A percentile compares a stretch with the other conserved stretches of the same genome.
These are phyloP conservation scores for Aspergillus bridgeri DNA, from an alignment of 495 filamentous ascomycete genomes.

Conservation along the genomic window DNA sequence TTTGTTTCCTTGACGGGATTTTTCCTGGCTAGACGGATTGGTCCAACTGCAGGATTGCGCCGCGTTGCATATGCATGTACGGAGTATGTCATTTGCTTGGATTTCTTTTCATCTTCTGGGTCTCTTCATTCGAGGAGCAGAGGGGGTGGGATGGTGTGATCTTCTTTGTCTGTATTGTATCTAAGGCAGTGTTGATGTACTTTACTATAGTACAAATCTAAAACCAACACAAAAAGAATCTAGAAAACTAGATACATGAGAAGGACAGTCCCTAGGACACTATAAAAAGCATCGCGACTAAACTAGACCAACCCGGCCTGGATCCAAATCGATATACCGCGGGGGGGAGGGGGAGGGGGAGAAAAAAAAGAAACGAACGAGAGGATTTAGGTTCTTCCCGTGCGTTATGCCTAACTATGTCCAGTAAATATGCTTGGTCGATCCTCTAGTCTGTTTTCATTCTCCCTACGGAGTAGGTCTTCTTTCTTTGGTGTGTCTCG, in stretches of 20 bases:
- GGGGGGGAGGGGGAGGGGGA: too few species aligned
- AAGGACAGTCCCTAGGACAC: too few species aligned
- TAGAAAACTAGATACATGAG: too few species aligned
- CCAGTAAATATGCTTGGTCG: not conserved
- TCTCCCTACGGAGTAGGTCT: too few species aligned
- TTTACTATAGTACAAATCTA: too few species aligned
- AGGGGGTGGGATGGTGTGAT: not conserved
- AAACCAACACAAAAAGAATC: too few species aligned
- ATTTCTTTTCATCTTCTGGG: not conserved
- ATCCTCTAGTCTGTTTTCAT: not conserved
- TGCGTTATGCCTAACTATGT: not conserved
- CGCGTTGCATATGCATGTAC: not conserved
- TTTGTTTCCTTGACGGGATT: not conserved
- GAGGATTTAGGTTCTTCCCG: not conserved
- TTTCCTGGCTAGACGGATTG: not conserved
- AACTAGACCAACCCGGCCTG: too few species aligned
- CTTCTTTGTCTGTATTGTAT: too few species aligned
- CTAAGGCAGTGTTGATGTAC: too few species aligned
- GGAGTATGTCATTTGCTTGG: not conserved
- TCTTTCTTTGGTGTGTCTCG: too few species aligned
- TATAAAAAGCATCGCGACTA: too few species aligned
- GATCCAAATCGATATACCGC: too few species aligned
- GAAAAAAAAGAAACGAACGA: not conserved
- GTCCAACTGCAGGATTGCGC: not conserved
- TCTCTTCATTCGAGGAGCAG: not conserved